A percentile compares a stretch with the other conserved stretches of the same genome.
Conservation (phyloP, 202 grass and related monocot genomes). For the Brachypodium distachyon region DNA sequence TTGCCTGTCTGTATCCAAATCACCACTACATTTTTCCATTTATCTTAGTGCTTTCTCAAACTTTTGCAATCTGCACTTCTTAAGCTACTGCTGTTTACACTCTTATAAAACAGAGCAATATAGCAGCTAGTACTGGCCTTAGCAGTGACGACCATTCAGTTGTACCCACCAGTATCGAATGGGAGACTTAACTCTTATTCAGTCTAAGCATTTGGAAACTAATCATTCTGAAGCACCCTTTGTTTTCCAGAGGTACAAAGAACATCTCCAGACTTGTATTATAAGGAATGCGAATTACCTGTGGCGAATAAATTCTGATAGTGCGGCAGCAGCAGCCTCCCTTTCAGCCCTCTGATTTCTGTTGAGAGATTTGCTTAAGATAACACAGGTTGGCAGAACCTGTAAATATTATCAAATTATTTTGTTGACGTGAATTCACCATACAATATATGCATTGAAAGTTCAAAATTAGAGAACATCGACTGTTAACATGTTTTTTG, state of each 20-base stretch:
- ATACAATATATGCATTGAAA: constrained; percentile 9
- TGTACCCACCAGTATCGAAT: neutral
- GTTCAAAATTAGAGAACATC: neutral
- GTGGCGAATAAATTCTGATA: constrained; percentile 84
- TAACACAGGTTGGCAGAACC: constrained; percentile 80
- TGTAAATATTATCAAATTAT: constrained; percentile 26
- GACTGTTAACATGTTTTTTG: neutral
- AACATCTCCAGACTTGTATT: neutral
- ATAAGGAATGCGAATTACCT: constrained; percentile 38
- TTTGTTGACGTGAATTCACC: neutral
- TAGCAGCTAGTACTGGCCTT: neutral
- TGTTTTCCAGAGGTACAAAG: neutral
- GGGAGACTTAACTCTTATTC: neutral
- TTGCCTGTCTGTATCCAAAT: neutral
- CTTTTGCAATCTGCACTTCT: neutral
- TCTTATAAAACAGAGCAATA: neutral
- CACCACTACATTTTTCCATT: neutral
- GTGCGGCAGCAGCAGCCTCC: constrained; percentile 86
- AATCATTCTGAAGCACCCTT: neutral
- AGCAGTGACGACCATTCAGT: neutral
- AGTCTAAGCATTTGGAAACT: neutral
- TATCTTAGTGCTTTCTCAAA: neutral
- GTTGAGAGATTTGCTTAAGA: constrained; percentile 76
- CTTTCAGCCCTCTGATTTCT: constrained; percentile 85
- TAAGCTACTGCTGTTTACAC: neutral